Percentiles rank a stretch among this genome's conserved stretches.
Conservation (phyloP, 208 protist species). For the Trypanosomatidae sp. region DNA sequence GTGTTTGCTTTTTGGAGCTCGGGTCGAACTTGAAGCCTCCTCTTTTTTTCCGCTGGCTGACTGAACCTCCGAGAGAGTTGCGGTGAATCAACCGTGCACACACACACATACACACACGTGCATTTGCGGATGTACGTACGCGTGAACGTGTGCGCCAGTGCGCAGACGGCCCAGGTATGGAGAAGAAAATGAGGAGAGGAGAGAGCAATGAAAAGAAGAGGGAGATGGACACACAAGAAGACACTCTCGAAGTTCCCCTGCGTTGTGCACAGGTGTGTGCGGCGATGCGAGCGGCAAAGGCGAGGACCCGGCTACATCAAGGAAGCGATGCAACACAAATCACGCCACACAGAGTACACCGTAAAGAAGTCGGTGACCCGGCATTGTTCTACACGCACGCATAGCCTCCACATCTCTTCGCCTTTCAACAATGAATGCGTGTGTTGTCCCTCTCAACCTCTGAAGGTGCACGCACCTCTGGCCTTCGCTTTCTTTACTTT, state of each 20-base stretch:
- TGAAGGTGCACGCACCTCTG: neutral
- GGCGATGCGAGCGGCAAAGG: neutral
- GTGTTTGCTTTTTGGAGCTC: neutral
- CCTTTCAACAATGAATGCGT: neutral
- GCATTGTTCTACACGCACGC: neutral
- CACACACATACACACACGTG: neutral
- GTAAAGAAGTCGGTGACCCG: neutral
- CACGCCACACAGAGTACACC: neutral
- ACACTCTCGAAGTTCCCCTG: neutral
- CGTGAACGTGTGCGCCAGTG: neutral
- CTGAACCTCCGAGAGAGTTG: neutral
- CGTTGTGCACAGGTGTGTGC: neutral
- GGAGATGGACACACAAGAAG: neutral
- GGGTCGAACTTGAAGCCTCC: neutral
- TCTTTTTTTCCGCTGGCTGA: neutral
- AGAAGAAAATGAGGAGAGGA: neutral
- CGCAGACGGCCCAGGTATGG: neutral
- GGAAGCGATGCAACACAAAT: neutral
- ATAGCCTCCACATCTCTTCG: neutral
- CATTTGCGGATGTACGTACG: neutral
- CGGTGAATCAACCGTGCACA: neutral
- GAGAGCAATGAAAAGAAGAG: neutral
- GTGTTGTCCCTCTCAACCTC: neutral
- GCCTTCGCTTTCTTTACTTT: neutral
- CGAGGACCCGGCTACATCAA: neutral